Base-by-base conservation (phyloP, 192 early-diverging fungal genomes). In the Helicostylum pulchrum region DNA sequence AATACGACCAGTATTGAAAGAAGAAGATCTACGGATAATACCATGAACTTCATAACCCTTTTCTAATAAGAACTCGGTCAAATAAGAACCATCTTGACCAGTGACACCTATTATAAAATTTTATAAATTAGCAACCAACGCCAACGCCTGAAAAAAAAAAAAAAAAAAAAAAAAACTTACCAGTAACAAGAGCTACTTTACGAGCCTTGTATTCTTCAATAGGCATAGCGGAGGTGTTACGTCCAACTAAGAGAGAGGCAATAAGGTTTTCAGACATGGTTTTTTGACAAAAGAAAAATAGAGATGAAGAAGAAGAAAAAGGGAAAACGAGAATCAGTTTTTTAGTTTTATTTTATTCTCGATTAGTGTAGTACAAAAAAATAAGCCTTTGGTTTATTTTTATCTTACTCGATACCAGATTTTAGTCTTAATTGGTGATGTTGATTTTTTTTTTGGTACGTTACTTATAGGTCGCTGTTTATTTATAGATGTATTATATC, bases 1-100 rank as follows among this genome's bases (percentile, higher is more conserved):
- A 67, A 91, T 90, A 70, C 89, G 78, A 23, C 88, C 88, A 42
- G 89, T 91, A 71, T 91, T 91, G 81, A 91, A 91, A n/a, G 89
- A 91, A 20, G 89, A 91, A 6, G 89, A 91, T 47, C 89, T 81
- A 57, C 89, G 85, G 52, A 91, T 89, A 68, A 91, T 88, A 49
- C 89, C 89, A 59, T 91, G 89, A 45, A 91, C 89, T 55, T 78
- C 83, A 69, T 91, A 91, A 70, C 87, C 88, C 79, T 89, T 91
- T 36, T 65, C 66, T 49, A 91, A 74, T 43, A 91, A 74, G 48
- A 91, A 80, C 66, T 91, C 89, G 5, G 86, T 78, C 14, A 91
- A 77, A 70, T 91, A 91, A 44, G 87, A 88, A 49, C 89, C 89
- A 76, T 91, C 89, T 71, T 91, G 89, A 61, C 89, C 89, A 60